Conservation (phyloP, 805 yeast genomes). For the Teunomyces stri region DNA sequence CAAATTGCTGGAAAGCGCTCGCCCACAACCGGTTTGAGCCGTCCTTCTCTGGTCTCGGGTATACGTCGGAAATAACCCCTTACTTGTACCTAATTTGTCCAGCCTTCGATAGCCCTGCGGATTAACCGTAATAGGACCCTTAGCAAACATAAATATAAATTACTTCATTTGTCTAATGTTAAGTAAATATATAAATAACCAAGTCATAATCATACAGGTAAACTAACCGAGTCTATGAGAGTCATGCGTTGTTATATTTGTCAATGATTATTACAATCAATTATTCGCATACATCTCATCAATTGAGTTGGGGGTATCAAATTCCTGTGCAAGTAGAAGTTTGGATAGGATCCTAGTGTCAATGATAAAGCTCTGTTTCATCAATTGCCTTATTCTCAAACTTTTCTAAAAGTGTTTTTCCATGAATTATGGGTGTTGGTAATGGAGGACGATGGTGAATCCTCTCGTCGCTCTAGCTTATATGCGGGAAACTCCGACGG, state of each 20-base stretch:
- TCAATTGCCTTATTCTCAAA: slow-evolving; percentile 3
- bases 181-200: not conserved
- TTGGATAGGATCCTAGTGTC: not conserved
- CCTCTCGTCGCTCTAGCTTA: slow-evolving; percentile 4
- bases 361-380: not conserved
- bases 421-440: not conserved
- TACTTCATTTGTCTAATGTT: not conserved
- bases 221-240: not conserved
- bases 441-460: slow-evolving; percentile 4
- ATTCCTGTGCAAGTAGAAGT: not conserved
- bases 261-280: slow-evolving; percentile 1
- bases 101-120: too few species aligned
- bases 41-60: not conserved
- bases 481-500: not conserved
- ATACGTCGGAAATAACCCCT: not conserved
- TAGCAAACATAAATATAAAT: not conserved
- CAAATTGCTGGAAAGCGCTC: not conserved
- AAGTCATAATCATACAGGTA: not conserved
- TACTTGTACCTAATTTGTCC: not conserved
- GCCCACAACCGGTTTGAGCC: slow-evolving; percentile 2
- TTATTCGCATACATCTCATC: slow-evolving; percentile 2
- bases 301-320: not conserved
- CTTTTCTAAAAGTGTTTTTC: not conserved
- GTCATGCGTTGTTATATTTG: not conserved
- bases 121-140: too few species aligned